Percentiles rank a stretch among this genome's conserved stretches.
Evolutionary conservation across 2,329 filamentous ascomycete genomes (phyloP).

Genomic region (Fusarium miscanthi): DNA sequence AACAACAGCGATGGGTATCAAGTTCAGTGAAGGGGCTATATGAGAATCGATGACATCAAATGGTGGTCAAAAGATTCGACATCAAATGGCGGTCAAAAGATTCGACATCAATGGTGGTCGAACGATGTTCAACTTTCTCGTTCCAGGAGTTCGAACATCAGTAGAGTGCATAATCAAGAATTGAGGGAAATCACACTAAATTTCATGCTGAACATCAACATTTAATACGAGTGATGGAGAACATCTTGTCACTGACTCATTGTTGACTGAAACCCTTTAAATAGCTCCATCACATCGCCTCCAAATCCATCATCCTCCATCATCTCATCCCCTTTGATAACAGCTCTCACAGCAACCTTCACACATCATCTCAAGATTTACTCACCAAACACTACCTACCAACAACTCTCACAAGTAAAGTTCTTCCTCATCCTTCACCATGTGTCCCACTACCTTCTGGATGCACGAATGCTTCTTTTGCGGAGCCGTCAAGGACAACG

Average conservation of each 20-base stretch:
- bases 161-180: neutral
- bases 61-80: rapidly evolving
- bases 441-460: neutral
- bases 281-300: neutral
- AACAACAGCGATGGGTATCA: too few relatives aligned
- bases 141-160: neutral
- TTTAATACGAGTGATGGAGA: neutral
- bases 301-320: neutral
- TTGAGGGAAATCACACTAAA: neutral
- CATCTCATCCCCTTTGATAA: neutral
- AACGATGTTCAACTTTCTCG: neutral
- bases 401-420: rapidly evolving
- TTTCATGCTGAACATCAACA: neutral
- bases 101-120: too few relatives aligned
- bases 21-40: neutral
- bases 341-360: neutral
- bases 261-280: neutral
- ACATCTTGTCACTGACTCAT: too few relatives aligned
- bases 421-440: neutral
- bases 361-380: neutral
- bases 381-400: too few relatives aligned
- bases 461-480: neutral
- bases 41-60: neutral
- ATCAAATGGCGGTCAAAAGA: too few relatives aligned
- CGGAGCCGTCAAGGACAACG: neutral